Percentiles rank a stretch among this genome's conserved stretches.
Evolutionary conservation across 805 yeast genomes (phyloP).

Genomic region (Zygoascus flipseniorum): DNA sequence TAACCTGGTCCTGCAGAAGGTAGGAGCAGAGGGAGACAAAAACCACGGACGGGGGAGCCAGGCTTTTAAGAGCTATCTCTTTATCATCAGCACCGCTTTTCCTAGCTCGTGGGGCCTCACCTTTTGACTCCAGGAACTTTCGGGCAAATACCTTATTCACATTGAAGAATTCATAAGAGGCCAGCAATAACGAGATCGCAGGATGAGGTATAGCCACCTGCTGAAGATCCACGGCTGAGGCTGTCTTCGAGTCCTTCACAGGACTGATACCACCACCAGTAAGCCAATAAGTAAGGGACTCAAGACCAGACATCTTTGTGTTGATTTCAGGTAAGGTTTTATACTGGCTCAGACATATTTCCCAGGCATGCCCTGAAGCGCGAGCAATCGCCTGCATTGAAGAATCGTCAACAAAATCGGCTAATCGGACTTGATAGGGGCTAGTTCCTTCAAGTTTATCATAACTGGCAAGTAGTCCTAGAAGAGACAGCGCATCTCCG

Average conservation of each 20-base stretch:
- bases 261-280: not conserved
- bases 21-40: constrained; percentile 26
- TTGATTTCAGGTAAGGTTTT: not conserved
- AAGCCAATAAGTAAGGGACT: constrained; percentile 4
- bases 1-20: constrained; percentile 24
- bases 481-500: constrained; percentile 28
- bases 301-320: not conserved
- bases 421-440: constrained; percentile 29
- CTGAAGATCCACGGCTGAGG: not conserved
- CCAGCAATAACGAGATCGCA: constrained; percentile 18
- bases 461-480: constrained; percentile 31
- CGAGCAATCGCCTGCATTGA: constrained; percentile 26
- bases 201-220: constrained; percentile 12
- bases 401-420: constrained; percentile 32
- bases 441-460: constrained; percentile 30
- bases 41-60: constrained; percentile 19
- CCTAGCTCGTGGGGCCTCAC: constrained; percentile 9
- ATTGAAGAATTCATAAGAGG: constrained; percentile 28
- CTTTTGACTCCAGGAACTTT: constrained; percentile 19
- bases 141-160: constrained; percentile 29
- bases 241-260: not conserved
- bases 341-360: constrained; percentile 12
- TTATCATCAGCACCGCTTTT: not conserved
- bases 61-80: not conserved
- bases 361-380: constrained; percentile 22